Conservation (phyloP, 768 basidiomycete species). For the Tricholoma furcatifolium region DNA sequence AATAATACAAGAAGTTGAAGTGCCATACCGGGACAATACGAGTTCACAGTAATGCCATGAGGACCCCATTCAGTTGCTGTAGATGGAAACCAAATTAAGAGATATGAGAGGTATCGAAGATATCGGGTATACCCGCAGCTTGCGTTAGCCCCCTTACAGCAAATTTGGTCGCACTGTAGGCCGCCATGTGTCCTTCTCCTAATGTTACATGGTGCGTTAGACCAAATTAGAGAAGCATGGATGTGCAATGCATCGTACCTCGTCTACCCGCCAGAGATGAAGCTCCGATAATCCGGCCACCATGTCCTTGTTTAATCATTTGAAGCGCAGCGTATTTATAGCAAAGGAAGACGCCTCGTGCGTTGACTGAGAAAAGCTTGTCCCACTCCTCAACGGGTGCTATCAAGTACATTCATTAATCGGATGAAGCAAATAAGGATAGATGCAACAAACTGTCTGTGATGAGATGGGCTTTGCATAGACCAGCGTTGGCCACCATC, state of each 20-base stretch:
- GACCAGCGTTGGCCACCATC: constrained; percentile 38
- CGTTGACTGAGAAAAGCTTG: constrained; percentile 26
- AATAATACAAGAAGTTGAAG: not conserved
- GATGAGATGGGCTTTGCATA: constrained; percentile 17
- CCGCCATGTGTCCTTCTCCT: constrained; percentile 13
- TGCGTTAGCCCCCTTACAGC: constrained; percentile 40
- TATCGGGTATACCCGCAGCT: constrained; percentile 17
- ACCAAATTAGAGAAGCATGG: not conserved
- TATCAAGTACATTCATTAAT: not conserved
- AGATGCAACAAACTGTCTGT: constrained; percentile 19
- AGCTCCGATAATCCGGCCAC: constrained; percentile 33
- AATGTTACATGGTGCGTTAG: not conserved
- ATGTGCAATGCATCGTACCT: constrained; percentile 19
- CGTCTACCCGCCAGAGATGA: constrained; percentile 30
- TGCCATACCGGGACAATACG: constrained; percentile 19
- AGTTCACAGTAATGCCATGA: constrained; percentile 24
- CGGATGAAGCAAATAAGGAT: not conserved
- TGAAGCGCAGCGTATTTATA: constrained; percentile 31
- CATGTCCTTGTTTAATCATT: constrained; percentile 35
- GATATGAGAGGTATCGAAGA: not conserved
- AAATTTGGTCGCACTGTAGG: constrained; percentile 39
- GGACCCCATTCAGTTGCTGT: constrained; percentile 18
- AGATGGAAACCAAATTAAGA: not conserved
- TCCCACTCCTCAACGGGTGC: constrained; percentile 27
- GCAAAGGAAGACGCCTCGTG: constrained; percentile 29